These are phyloP conservation scores for Magnaporthiopsis poae DNA, from an alignment of 2,329 filamentous ascomycete genomes.

Conservation along the genomic window DNA sequence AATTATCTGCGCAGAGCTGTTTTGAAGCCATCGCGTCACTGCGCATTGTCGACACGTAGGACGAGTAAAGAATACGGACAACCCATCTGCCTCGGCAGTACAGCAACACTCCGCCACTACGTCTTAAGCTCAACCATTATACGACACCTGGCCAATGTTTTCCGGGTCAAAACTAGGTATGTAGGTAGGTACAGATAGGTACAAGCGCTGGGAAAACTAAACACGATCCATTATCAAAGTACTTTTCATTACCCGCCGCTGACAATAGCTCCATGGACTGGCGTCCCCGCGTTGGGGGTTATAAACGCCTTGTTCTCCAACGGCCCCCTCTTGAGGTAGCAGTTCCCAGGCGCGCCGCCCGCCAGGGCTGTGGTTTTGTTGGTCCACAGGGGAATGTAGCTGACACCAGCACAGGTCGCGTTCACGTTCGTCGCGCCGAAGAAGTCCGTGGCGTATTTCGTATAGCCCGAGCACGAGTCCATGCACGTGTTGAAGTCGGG, in stretches of 20 bases:
- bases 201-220: too few relatives aligned
- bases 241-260: not conserved
- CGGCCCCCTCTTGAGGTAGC: slow-evolving; percentile 33
- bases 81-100: too few relatives aligned
- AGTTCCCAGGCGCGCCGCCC: slow-evolving; percentile 32
- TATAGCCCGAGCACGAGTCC: slow-evolving; percentile 35
- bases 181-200: too few relatives aligned
- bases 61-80: too few relatives aligned
- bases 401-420: slow-evolving; percentile 28
- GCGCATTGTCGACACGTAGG: too few relatives aligned
- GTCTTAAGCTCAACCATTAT: too few relatives aligned
- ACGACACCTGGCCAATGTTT: too few relatives aligned
- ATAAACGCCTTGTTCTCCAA: slow-evolving; percentile 21
- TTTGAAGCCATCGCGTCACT: too few relatives aligned
- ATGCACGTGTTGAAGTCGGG: slow-evolving; percentile 35
- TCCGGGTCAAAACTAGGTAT: too few relatives aligned
- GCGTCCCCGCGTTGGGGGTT: slow-evolving; percentile 23
- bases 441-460: slow-evolving; percentile 21
- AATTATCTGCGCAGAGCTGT: too few relatives aligned
- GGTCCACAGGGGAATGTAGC: slow-evolving; percentile 35
- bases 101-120: too few relatives aligned
- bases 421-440: slow-evolving; percentile 19
- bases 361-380: slow-evolving; percentile 23
- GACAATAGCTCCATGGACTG: slow-evolving; percentile 27
- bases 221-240: too few relatives aligned